Percentiles rank a stretch among this genome's conserved stretches.
phyloP scores from a whole-genome alignment of 805 yeast genomes.

The Cyberlindnera mrakii region DNA sequence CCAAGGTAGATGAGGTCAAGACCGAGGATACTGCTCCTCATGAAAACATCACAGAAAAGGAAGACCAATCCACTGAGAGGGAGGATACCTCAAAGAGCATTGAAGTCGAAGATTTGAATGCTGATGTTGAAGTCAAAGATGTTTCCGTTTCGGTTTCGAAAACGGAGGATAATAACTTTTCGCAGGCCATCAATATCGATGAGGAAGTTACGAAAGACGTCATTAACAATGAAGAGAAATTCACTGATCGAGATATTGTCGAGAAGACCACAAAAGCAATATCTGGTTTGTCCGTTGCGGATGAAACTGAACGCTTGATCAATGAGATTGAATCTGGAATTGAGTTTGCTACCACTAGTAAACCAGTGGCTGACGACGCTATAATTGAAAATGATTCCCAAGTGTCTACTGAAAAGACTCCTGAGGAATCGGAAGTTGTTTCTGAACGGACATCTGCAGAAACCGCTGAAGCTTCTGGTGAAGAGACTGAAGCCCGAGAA shows the following conservation, averaged over 20 bases:
- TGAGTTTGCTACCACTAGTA: background rate
- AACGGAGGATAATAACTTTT: background rate
- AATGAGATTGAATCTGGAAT: conserved; percentile 17
- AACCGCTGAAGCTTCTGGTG: background rate
- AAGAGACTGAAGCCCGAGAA: conserved; percentile 2
- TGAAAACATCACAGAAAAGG: background rate
- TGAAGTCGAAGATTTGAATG: too few relatives aligned
- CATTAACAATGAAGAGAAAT: background rate
- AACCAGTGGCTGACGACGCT: background rate
- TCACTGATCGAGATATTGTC: background rate
- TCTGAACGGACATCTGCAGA: conserved; percentile 2
- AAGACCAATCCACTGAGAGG: background rate
- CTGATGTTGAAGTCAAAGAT: background rate
- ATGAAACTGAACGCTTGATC: conserved; percentile 20
- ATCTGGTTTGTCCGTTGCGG: conserved; percentile 6
- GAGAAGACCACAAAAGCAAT: background rate
- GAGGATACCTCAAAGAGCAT: too few relatives aligned
- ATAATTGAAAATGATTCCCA: conserved; percentile 1
- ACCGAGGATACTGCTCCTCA: background rate
- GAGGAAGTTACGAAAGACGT: background rate
- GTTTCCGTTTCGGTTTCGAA: background rate
- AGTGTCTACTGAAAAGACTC: background rate
- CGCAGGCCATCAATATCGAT: background rate
- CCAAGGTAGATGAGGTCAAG: background rate
- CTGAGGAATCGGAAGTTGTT: background rate